phyloP scores from a whole-genome alignment of 345 rosid species.

The Lepidium sativum region DNA sequence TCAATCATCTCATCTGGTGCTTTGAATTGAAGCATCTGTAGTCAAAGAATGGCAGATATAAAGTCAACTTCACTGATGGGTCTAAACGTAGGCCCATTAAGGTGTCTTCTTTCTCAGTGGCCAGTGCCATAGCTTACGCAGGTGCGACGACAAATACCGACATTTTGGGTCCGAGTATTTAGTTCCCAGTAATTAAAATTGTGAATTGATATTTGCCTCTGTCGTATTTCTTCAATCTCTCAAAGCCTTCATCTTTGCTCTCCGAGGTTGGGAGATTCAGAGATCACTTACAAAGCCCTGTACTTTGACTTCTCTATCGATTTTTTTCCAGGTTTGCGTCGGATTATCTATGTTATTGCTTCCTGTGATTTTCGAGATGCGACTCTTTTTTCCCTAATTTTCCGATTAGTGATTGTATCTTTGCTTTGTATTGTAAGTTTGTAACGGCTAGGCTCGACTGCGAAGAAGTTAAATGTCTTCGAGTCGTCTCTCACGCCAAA shows the following conservation, averaged over 20 bases:
- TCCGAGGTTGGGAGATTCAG: no score
- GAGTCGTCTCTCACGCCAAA: slow-evolving; percentile 49
- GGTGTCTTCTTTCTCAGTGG: not conserved
- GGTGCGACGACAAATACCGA: no score
- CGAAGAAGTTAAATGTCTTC: slow-evolving; percentile 29
- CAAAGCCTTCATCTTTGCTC: no score
- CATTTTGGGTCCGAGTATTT: no score
- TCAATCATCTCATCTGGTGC: no score
- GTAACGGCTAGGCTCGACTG: not conserved
- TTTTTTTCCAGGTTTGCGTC: no score
- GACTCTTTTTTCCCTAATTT: not conserved
- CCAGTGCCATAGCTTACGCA: no score
- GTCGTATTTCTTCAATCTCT: no score
- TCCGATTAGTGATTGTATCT: not conserved
- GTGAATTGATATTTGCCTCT: not conserved
- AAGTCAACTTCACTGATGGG: not conserved
- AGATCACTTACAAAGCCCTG: no score
- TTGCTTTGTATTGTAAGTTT: not conserved
- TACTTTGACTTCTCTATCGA: no score
- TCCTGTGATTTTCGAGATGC: not conserved
- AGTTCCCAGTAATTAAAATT: not conserved
- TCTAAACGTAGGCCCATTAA: not conserved
- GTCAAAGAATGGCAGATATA: not conserved
- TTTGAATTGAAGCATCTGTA: no score
- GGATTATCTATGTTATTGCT: no score